Conservation (phyloP, 1,284 basidiomycete species). For the Xerocomus cyaneibrunnescens region DNA sequence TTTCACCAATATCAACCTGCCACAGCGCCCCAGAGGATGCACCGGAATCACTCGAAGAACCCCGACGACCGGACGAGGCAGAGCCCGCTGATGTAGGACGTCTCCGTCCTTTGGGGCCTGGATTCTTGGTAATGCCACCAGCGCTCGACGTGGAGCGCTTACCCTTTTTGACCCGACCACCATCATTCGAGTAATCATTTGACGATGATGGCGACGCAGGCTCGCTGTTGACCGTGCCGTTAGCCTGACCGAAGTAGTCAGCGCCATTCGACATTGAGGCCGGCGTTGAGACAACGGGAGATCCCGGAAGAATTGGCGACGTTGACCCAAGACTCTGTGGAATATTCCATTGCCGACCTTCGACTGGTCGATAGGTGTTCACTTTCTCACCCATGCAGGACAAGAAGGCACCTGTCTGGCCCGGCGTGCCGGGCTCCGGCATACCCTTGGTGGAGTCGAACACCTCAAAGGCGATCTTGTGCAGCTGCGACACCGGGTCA, state of each 20-base stretch:
- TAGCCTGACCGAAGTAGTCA: conserved; percentile 60
- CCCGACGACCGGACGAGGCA: conserved; percentile 60
- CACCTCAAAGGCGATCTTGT: conserved; percentile 92
- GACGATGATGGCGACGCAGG: conserved; percentile 65
- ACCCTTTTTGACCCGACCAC: conserved; percentile 74
- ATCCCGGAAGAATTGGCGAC: conserved; percentile 65
- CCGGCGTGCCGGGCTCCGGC: conserved; percentile 71
- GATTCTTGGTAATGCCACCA: conserved; percentile 59
- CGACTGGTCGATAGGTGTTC: conserved; percentile 82
- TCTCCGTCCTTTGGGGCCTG: conserved; percentile 60
- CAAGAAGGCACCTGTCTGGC: conserved; percentile 74
- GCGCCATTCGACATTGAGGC: conserved; percentile 49
- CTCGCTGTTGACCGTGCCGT: conserved; percentile 52
- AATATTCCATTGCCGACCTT: conserved; percentile 72
- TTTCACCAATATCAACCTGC: conserved; percentile 87
- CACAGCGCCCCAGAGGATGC: conserved; percentile 78
- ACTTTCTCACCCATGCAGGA: conserved; percentile 89
- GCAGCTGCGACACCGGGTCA: conserved; percentile 92
- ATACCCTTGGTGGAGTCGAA: conserved; percentile 68
- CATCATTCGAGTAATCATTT: conserved; percentile 76
- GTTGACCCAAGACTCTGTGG: conserved; percentile 44
- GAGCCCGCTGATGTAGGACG: conserved; percentile 75
- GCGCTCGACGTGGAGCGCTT: conserved; percentile 76
- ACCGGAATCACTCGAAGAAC: conserved; percentile 60
- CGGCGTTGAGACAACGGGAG: conserved; percentile 65